Base-by-base conservation (phyloP, 2,329 filamentous ascomycete genomes). In the Claviceps pazoutovae region DNA sequence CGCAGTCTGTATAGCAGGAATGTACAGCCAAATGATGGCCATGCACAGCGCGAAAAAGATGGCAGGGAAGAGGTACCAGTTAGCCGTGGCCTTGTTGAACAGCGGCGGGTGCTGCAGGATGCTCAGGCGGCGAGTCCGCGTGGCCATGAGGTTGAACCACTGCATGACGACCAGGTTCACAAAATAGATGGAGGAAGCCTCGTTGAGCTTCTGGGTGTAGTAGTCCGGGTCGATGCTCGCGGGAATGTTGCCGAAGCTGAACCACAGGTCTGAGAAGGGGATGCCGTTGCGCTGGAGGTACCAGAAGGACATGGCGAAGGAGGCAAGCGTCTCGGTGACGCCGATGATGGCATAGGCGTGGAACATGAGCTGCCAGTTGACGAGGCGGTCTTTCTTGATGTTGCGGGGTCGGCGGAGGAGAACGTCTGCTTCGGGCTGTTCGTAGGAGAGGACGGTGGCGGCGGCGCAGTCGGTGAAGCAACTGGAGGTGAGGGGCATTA, bases 131-230 rank as follows among this genome's bases (percentile, higher is more conserved):
- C 82, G 72, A 1, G 80, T 90, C 16, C 84, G 74, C 5, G 86
- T 74, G 1, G 81, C 80, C 60, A 89, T 75, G 4, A 89, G 71
- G 61, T 84, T 87, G 71, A 88, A 88, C 73, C 82, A 83, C 72
- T 87, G 83, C 84, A 90, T 88, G 48, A 90, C 81, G 2, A 91
- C 86, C 21, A 91, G 70, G 54, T 83, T 90, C 57, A 89, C 78
- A 59, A 90, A 90, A 66, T 90, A 90, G 54, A 91, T 82, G 16
- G 81, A 85, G 39, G 78, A 83, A 0, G 83, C 84, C 54, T 77
- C 73, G 56, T 82, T 83, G 23, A 84, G 68, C 55, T 78, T 73
- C 30, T 69, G 64, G 0, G 67, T 68, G 59, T 82, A 78, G 52
- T 74, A 75, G 46, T 78, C 77, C 1, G 73, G 65, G 49, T 77